Percentiles rank a stretch among this genome's conserved stretches.
Conservation (phyloP, 1,284 basidiomycete species). For the Pseudozyma tsukubaensis region DNA sequence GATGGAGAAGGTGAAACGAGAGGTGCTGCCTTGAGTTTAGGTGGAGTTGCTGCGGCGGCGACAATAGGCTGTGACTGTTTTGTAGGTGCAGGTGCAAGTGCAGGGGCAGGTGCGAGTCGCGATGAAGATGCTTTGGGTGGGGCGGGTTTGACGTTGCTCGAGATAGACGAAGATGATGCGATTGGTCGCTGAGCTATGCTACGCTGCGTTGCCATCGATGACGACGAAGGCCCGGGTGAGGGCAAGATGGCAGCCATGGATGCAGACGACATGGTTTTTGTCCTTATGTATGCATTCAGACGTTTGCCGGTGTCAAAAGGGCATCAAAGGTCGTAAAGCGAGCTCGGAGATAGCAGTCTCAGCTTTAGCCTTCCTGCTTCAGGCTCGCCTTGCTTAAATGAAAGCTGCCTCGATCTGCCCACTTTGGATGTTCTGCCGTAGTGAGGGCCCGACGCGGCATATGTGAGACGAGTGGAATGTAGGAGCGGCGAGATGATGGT, state of each 20-base stretch:
- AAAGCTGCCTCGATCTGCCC: no score
- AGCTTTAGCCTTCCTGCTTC: no score
- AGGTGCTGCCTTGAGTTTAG: conserved; percentile 7
- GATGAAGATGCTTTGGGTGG: conserved; percentile 2
- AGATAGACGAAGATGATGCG: conserved; percentile 10
- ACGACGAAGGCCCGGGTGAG: conserved; percentile 14
- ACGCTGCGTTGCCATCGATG: conserved; percentile 20
- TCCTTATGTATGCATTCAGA: background rate
- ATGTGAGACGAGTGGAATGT: background rate
- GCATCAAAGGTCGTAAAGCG: no score
- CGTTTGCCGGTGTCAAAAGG: background rate
- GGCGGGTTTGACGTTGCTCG: conserved; percentile 9
- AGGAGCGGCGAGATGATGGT: background rate
- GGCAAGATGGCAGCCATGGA: conserved; percentile 30
- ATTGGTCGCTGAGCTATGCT: conserved; percentile 19
- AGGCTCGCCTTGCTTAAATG: no score
- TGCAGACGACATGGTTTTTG: conserved; percentile 24
- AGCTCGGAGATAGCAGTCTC: no score
- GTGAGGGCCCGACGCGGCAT: no score
- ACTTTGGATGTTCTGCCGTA: no score
- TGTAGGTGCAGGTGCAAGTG: background rate
- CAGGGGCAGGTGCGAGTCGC: conserved; percentile 5
- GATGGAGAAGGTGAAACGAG: conserved; percentile 4
- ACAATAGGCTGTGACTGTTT: background rate
- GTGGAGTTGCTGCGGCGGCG: conserved; percentile 7